Evolutionary conservation across 75 land plant species (phyloP).

Genomic region (Ceratopteris richardii): DNA sequence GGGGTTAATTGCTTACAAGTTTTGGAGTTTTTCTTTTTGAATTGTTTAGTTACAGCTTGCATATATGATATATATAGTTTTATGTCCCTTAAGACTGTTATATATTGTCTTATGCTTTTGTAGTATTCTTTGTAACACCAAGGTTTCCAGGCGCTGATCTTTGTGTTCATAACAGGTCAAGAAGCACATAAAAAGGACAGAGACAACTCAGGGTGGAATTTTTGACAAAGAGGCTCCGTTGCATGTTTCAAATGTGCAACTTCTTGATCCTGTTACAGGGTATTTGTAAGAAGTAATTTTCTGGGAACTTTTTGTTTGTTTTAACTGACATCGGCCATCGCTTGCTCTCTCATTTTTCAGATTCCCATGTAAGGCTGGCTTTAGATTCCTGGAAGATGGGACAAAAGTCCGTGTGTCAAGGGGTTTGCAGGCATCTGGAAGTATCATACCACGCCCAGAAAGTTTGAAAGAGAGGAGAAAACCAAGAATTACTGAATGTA

Average conservation of each 20-base stretch:
- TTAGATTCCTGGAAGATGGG: constrained; percentile 77
- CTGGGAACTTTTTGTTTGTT: too few species aligned
- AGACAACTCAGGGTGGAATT: constrained; percentile 85
- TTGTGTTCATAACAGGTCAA: constrained; percentile 70
- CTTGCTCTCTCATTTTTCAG: constrained; percentile 50
- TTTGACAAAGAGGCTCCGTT: constrained; percentile 87
- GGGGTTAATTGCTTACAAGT: too few species aligned
- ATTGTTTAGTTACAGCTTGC: too few species aligned
- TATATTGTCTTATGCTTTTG: too few species aligned
- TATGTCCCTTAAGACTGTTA: too few species aligned
- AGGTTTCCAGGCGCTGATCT: too few species aligned
- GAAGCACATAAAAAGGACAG: constrained; percentile 84
- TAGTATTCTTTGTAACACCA: too few species aligned
- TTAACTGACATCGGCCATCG: too few species aligned
- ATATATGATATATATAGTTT: too few species aligned
- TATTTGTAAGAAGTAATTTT: too few species aligned
- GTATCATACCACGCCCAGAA: constrained; percentile 91
- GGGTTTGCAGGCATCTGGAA: constrained; percentile 66
- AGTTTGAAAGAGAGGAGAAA: constrained; percentile 63
- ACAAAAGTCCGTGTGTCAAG: constrained; percentile 81
- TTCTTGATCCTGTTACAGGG: constrained; percentile 90
- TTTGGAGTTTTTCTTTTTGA: too few species aligned
- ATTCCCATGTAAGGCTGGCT: constrained; percentile 70
- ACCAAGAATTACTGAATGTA: constrained; percentile 64
- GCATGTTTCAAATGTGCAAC: constrained; percentile 97